A percentile compares a stretch with the other conserved stretches of the same genome.
These are phyloP conservation scores for Pulveroboletus sp. DNA, from an alignment of 768 basidiomycete species.

Conservation along the genomic window DNA sequence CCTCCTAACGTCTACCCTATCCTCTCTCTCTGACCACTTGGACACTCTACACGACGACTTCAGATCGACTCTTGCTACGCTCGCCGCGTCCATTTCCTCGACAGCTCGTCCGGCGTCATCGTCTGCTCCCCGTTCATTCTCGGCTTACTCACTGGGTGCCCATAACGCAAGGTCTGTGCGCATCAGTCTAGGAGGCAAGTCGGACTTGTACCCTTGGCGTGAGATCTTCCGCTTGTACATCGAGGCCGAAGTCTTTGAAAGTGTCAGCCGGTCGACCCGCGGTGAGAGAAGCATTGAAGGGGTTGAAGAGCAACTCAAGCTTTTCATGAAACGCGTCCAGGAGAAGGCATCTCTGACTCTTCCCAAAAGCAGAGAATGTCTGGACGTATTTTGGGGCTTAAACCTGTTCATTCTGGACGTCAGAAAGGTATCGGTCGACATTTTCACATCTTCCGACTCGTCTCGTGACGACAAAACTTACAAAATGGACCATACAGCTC, in stretches of 20 bases:
- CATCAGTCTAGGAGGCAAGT: slow-evolving; percentile 33
- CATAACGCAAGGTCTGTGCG: slow-evolving; percentile 30
- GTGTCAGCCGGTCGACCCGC: slow-evolving; percentile 52
- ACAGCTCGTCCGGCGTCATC: slow-evolving; percentile 32
- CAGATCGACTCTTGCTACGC: slow-evolving; percentile 39
- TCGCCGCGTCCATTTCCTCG: slow-evolving; percentile 38
- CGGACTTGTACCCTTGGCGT: slow-evolving; percentile 83
- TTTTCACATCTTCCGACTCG: neutral
- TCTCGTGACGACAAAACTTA: neutral
- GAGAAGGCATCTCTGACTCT: slow-evolving; percentile 50
- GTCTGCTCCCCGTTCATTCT: slow-evolving; percentile 28
- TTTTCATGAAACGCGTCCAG: slow-evolving; percentile 57
- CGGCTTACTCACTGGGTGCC: slow-evolving; percentile 27
- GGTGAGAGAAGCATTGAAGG: slow-evolving; percentile 71
- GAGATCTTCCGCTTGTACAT: slow-evolving; percentile 86
- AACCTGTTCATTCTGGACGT: slow-evolving; percentile 77
- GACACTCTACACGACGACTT: slow-evolving; percentile 48
- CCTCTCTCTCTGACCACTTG: slow-evolving; percentile 52
- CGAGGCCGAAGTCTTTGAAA: slow-evolving; percentile 84
- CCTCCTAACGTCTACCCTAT: slow-evolving; percentile 57
- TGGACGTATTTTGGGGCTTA: slow-evolving; percentile 68
- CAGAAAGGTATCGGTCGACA: slow-evolving; percentile 61
- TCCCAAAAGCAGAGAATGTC: slow-evolving; percentile 50
- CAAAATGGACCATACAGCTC: slow-evolving; percentile 42
- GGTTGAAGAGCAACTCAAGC: slow-evolving; percentile 57